Base-by-base conservation (phyloP, 139 green algal genomes). In the Closterium sp. region DNA sequence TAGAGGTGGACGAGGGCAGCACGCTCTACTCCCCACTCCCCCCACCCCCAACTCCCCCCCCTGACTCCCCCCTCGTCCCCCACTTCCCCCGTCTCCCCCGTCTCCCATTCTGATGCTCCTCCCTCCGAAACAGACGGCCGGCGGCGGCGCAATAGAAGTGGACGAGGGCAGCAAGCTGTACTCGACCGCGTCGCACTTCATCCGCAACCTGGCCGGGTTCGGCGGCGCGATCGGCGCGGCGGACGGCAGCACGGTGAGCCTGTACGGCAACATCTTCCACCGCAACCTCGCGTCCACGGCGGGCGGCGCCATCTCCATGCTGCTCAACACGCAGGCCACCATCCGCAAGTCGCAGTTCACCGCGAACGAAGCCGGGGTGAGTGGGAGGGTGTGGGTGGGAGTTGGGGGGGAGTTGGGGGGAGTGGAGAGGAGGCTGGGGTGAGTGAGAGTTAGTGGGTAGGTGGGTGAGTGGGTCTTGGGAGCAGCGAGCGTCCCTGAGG, bases 221-320 rank as follows among this genome's bases (percentile, higher is more conserved):
- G 81, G 81, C 81, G 81, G 81, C 81, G 81, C 81, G 81, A 32
- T 85, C n/a, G 81, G n/a, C n/a, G 81, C n/a, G n/a, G 81, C 81
- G n/a, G 30, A 85, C n/a, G 30, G 81, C 81, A 32, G n/a, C 81
- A 85, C n/a, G n/a, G 7, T 85, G n/a, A 31, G 28, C 81, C n/a
- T 85, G n/a, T 34, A 31, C 81, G n/a, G 30, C n/a, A 85, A 32
- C 81, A 34, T 85, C 81, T 85, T 85, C 81, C 81, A 85, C 81
- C 81, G 81, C 81, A 85, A 85, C 81, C n/a, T 85, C 81, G 81
- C 81, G 81, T 85, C 81, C 12, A 85, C 81, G n/a, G 81, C 81
- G n/a, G 81, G 81, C 28, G 81, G 81, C 30, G 81, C 81, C 19
- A 31, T 85, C 81, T 85, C 81, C 19, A 31, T 85, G n/a, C 28